phyloP scores from a whole-genome alignment of 257 asterid species.

The Fraxinus anomala region DNA sequence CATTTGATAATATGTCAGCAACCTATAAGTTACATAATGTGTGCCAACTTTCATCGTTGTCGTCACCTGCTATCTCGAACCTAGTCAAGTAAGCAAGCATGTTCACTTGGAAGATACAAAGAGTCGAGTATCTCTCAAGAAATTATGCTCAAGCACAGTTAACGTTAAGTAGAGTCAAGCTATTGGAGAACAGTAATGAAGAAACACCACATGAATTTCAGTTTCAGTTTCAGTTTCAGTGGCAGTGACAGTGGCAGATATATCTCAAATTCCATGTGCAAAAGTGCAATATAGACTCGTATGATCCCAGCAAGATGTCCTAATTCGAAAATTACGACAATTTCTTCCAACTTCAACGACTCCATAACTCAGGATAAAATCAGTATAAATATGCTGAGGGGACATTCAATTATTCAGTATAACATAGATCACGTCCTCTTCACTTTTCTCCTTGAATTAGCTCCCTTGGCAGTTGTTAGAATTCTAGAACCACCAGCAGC shows the following conservation, averaged over 20 bases:
- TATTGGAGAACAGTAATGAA: too few relatives aligned
- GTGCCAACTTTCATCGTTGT: background rate
- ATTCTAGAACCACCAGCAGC: slow-evolving; percentile 35
- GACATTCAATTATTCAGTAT: too few relatives aligned
- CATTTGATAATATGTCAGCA: background rate
- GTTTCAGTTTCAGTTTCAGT: too few relatives aligned
- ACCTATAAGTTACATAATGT: background rate
- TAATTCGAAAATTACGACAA: too few relatives aligned
- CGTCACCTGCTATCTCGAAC: background rate
- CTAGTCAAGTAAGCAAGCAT: background rate
- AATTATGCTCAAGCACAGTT: too few relatives aligned
- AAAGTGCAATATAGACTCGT: too few relatives aligned
- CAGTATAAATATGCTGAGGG: background rate
- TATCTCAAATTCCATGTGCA: too few relatives aligned
- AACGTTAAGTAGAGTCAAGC: too few relatives aligned
- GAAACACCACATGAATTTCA: too few relatives aligned
- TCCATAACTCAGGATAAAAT: background rate
- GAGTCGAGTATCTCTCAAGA: background rate
- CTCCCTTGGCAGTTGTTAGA: slow-evolving; percentile 11
- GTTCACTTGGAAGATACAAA: background rate
- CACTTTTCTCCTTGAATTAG: slow-evolving; percentile 32
- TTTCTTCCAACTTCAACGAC: too few relatives aligned
- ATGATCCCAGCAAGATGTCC: too few relatives aligned
- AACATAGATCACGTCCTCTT: slow-evolving; percentile 8
- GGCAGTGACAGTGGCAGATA: too few relatives aligned